phyloP scores from a whole-genome alignment of 495 filamentous ascomycete genomes.

The Neurospora sp. region DNA sequence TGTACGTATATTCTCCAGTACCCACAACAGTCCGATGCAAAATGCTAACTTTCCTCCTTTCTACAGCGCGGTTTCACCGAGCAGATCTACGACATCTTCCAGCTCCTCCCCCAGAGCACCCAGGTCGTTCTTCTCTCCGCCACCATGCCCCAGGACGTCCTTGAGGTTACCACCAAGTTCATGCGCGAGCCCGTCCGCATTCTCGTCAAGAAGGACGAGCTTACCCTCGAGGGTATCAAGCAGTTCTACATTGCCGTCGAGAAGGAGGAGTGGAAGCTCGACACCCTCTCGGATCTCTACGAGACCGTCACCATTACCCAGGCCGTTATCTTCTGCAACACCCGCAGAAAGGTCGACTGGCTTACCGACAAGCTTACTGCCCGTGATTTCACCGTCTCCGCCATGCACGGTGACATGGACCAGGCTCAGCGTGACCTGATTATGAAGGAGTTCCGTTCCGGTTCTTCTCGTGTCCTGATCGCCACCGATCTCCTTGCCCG shows the following conservation, averaged over 20 bases:
- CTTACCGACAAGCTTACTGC: constrained; percentile 97
- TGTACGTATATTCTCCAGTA: constrained; percentile 40
- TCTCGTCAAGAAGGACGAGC: constrained; percentile 98
- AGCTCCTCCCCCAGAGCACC: constrained; percentile 87
- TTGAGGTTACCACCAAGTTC: constrained; percentile 99
- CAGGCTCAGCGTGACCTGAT: constrained; percentile 96
- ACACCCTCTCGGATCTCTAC: constrained; percentile 98
- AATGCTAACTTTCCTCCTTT: constrained; percentile 7
- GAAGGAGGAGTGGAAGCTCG: constrained; percentile 99
- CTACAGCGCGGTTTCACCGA: constrained; percentile 87
- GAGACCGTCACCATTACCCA: constrained; percentile 98
- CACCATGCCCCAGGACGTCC: constrained; percentile 93
- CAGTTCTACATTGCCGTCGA: constrained; percentile 99
- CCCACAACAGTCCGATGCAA: not conserved
- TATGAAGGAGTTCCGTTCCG: constrained; percentile 98
- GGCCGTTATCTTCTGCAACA: constrained; percentile 99
- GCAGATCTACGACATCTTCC: constrained; percentile 99
- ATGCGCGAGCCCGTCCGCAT: constrained; percentile 99
- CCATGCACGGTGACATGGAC: constrained; percentile 99
- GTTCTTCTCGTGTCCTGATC: constrained; percentile 94
- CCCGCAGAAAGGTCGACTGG: constrained; percentile 98
- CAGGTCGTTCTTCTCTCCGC: constrained; percentile 97
- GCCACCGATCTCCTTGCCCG: constrained; percentile 95
- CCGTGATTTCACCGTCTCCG: constrained; percentile 94
- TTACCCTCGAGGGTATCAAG: constrained; percentile 96